These are phyloP conservation scores for Claviceps fusiformis DNA, from an alignment of 2,329 filamentous ascomycete species.

Conservation along the genomic window DNA sequence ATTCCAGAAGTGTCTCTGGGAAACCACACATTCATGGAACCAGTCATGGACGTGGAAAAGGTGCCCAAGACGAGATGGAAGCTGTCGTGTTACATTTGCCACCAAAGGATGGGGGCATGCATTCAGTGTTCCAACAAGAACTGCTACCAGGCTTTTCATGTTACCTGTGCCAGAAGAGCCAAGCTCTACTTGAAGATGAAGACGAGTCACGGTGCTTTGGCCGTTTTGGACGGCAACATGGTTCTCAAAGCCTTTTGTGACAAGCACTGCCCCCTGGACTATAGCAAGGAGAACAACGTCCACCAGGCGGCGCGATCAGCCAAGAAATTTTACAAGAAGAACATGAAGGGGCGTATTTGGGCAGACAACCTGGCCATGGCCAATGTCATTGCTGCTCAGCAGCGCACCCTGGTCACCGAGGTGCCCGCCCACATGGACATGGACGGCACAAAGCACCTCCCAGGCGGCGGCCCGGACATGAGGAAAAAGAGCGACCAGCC, in stretches of 20 bases:
- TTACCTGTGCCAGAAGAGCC: slow-evolving; percentile 83
- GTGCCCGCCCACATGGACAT: slow-evolving; percentile 72
- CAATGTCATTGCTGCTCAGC: slow-evolving; percentile 62
- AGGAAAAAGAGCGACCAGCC: slow-evolving; percentile 49
- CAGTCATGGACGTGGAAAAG: slow-evolving; percentile 94
- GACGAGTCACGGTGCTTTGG: slow-evolving; percentile 65
- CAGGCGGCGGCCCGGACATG: slow-evolving; percentile 19
- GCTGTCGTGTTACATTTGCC: slow-evolving; percentile 88
- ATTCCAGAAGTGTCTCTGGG: slow-evolving; percentile 93
- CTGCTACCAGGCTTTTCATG: slow-evolving; percentile 94
- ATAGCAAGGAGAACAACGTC: slow-evolving; percentile 74
- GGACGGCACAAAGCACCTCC: slow-evolving; percentile 68
- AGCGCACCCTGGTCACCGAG: slow-evolving; percentile 48
- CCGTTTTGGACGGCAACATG: slow-evolving; percentile 64
- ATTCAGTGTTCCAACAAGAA: slow-evolving; percentile 97
- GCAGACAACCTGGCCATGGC: slow-evolving; percentile 79
- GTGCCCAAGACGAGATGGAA: slow-evolving; percentile 93
- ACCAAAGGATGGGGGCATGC: slow-evolving; percentile 94
- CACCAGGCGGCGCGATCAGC: slow-evolving; percentile 68
- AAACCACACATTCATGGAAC: slow-evolving; percentile 96
- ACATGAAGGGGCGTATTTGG: slow-evolving; percentile 84
- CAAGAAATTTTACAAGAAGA: slow-evolving; percentile 76
- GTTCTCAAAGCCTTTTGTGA: slow-evolving; percentile 92
- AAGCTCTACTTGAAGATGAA: slow-evolving; percentile 94
- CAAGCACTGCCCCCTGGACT: slow-evolving; percentile 83